Conservation (phyloP, 257 asterid species). For the Solanum etuberosum region DNA sequence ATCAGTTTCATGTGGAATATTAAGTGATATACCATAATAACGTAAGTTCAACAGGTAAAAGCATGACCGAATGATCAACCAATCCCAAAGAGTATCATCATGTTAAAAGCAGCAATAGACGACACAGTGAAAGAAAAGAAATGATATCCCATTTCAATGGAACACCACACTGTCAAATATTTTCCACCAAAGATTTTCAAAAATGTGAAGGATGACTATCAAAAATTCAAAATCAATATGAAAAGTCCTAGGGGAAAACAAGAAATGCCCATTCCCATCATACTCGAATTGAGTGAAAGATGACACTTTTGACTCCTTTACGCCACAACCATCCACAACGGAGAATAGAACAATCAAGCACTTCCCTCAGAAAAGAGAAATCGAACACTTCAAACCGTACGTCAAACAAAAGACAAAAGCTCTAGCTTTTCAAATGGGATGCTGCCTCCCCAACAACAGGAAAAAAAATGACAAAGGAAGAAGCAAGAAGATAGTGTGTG, state of each 20-base stretch:
- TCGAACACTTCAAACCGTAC: neutral
- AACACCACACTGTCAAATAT: neutral
- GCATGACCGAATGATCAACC: neutral
- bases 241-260: neutral
- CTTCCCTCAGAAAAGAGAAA: neutral
- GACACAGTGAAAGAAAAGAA: neutral
- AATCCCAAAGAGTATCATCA: neutral
- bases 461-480: neutral
- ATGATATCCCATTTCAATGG: neutral
- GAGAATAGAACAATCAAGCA: neutral
- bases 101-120: neutral
- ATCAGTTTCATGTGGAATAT: neutral
- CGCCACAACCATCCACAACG: neutral
- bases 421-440: neutral
- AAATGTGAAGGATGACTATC: neutral
- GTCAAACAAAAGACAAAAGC: neutral
- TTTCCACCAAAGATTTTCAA: neutral
- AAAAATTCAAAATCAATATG: neutral
- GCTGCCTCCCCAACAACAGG: neutral
- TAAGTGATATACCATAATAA: neutral
- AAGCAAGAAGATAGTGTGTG: neutral
- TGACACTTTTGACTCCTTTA: neutral
- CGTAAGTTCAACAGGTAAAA: neutral
- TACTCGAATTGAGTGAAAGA: neutral
- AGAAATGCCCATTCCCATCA: neutral